Base-by-base conservation (phyloP, 345 rosid genomes). In the Arabidopsis suecica region DNA sequence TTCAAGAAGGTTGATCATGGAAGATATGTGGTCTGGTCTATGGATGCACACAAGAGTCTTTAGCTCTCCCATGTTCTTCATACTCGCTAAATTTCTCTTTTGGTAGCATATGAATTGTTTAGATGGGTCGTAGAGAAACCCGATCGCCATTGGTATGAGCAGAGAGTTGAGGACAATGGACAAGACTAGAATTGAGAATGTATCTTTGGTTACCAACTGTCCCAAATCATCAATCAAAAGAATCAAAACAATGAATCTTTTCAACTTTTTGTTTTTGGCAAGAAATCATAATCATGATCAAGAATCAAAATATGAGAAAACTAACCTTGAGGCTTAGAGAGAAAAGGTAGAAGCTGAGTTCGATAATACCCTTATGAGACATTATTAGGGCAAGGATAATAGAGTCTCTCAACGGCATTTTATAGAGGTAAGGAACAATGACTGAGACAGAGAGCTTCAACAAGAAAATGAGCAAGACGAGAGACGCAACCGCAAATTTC, bases 21-120 rank as follows among this genome's bases (percentile, higher is more conserved):
- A 30, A 9, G 53, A 41, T 20, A 85, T 82, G 62, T 87, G 78
- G 42, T 84, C 84, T 0, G 84, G 81, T 73, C 72, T 69, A 66
- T 86, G 89, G 62, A 89, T 85, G 48, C 91, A 86, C 1, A 86
- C 65, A 20, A 91, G 83, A 34, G 87, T 59, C 38, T 77, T 78
- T 4, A 85, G 83, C 78, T 80, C 88, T 10, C 81, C 54, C 10
- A 3, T 5, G 20, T 73, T 75, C 68, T 72, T 80, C 68, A 70
- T 22, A 16, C 45, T 59, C 59, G 66, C 51, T 28, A 89, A 38
- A 53, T 77, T 83, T 66, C 88, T 78, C 69, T 64, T 78, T 65
- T 83, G 72, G 78, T 87, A 91, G 54, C 85, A 81, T 16, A 80
- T 64, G 61, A 82, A 84, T 61, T 82, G 87, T 47, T 81, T 82